Conservation (phyloP, 805 yeast species). For the Jamesozyma rosinii region DNA sequence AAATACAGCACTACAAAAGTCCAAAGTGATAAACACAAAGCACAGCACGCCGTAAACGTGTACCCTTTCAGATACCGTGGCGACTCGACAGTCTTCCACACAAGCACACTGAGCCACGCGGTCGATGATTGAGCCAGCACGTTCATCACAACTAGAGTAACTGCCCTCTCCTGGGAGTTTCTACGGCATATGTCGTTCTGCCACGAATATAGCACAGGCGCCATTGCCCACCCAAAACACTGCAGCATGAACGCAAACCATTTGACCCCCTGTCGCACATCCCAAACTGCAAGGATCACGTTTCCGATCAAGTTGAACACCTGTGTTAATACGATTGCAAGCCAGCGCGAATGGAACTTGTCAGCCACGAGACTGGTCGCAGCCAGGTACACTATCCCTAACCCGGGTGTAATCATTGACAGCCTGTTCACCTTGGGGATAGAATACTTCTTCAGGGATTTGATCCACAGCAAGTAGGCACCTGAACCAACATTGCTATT, state of each 20-base stretch:
- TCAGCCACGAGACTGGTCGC: constrained; percentile 36
- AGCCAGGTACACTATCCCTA: constrained; percentile 37
- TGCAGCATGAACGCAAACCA: constrained; percentile 54
- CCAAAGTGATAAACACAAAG: constrained; percentile 23
- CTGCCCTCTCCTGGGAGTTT: constrained; percentile 44
- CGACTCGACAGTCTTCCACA: constrained; percentile 41
- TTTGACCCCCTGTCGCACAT: constrained; percentile 43
- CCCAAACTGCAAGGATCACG: constrained; percentile 46
- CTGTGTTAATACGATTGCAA: constrained; percentile 45
- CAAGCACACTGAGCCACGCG: constrained; percentile 43
- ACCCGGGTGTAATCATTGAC: constrained; percentile 46
- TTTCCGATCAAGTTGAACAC: constrained; percentile 44
- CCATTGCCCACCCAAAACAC: constrained; percentile 53
- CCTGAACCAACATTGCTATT: constrained; percentile 45
- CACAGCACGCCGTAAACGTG: constrained; percentile 34
- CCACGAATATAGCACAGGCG: constrained; percentile 52
- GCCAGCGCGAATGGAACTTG: constrained; percentile 44
- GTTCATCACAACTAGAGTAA: constrained; percentile 44
- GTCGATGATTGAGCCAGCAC: constrained; percentile 44
- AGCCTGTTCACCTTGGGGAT: constrained; percentile 39
- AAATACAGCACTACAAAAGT: constrained; percentile 26
- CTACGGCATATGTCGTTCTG: constrained; percentile 48
- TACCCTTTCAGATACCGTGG: constrained; percentile 50
- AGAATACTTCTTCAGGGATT: constrained; percentile 36
- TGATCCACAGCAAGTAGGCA: constrained; percentile 51